Evolutionary conservation across 805 yeast genomes (phyloP), one percentile per base, ranked within the genome.

Genomic region (Cyberlindnera suaveolens): DNA sequence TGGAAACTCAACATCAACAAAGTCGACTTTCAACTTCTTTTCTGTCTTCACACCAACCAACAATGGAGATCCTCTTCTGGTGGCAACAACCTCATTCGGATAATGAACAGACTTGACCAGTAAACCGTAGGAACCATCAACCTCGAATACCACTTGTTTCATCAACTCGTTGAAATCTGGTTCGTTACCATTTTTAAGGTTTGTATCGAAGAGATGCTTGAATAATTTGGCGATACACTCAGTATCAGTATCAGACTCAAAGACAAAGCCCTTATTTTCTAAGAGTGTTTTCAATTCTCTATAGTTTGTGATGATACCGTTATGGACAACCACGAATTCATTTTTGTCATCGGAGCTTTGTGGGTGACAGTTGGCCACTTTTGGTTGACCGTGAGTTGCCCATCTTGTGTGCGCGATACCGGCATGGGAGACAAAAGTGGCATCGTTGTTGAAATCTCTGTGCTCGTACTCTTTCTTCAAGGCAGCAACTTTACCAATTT

Each of bases 381-480:
- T 80, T 45, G 97, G 97, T 57, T 82, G 86, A 66, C 99, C 99
- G 66, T 93, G 99, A 32, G 99, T 93, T 40, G 99, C 99, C 99
- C 99, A 93, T 73, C 99, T 85, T 13, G 99, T 93, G 68, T 93
- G 99, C 19, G 99, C 98, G 64, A 93, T 93, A 62, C 96, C 99
- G 47, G 82, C 89, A 62, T 93, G 99, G 63, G 83, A 79, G 55
- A 78, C 82, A 61, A 87, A 89, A 17, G 78, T 72, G 47, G 77
- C 80, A 26, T 73, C 65, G 54, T 82, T 73, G 57, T 84, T 77
- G 45, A 81, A 74, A 37, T 76, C 63, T 18, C 63, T 59, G 18
- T 63, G 52, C 29, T 67, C 70, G 52, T 86, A 79, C 66, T 82
- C 81, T 49, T 78, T 73, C 62, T 75, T 82, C 62, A 93, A 80